A percentile compares a stretch with the other conserved stretches of the same genome.
These are phyloP conservation scores for Lachnellula cervina DNA, from an alignment of 2,329 filamentous ascomycete genomes.

Conservation along the genomic window DNA sequence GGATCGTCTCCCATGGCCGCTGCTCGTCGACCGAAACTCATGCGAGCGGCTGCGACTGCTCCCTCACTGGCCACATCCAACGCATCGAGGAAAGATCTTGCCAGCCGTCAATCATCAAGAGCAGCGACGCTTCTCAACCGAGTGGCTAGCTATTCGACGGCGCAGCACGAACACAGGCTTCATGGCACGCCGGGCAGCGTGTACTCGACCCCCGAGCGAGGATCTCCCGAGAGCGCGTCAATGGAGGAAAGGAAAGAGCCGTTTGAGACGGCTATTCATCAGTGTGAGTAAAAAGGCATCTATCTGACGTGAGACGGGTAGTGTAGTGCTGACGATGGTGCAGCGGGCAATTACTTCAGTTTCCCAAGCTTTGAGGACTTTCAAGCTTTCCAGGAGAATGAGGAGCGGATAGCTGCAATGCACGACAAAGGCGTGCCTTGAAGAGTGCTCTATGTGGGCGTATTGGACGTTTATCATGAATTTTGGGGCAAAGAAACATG, in stretches of 20 bases:
- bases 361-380: conserved; percentile 70
- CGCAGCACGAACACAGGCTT: conserved; percentile 29
- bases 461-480: neutral
- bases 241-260: conserved; percentile 20
- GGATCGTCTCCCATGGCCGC: conserved; percentile 37
- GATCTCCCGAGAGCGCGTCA: conserved; percentile 7
- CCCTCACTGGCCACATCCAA: conserved; percentile 54
- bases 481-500: neutral
- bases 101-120: conserved; percentile 44
- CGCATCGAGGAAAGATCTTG: conserved; percentile 47
- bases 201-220: conserved; percentile 18
- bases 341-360: conserved; percentile 59
- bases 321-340: conserved; percentile 6
- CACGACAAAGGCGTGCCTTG: conserved; percentile 17
- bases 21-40: conserved; percentile 46
- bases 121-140: conserved; percentile 52
- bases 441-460: neutral
- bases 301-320: neutral
- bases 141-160: conserved; percentile 46
- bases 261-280: conserved; percentile 18
- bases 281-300: conserved; percentile 17
- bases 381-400: conserved; percentile 46
- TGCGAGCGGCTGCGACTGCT: conserved; percentile 52
- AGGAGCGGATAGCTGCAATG: conserved; percentile 20
- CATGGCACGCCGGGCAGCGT: conserved; percentile 12